Base-by-base conservation (phyloP, 768 basidiomycete genomes). In the Coprinopsis strossmayeri region DNA sequence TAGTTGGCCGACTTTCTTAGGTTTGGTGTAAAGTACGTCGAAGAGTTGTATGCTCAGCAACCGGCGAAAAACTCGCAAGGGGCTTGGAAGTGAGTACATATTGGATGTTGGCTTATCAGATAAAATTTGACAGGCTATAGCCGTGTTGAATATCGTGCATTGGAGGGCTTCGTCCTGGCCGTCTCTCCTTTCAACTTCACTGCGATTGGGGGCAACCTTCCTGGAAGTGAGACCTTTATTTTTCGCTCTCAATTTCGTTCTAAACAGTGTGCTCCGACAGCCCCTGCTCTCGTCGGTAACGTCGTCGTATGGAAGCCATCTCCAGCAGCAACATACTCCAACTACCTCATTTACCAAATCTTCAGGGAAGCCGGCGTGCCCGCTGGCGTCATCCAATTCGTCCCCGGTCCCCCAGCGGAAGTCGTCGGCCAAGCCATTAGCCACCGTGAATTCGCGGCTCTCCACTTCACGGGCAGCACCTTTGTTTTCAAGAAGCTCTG, bases 171-270 rank as follows among this genome's bases (percentile, higher is more conserved):
- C 70, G 91, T 98, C 21, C 78, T 98, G 43, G 96, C 96, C 12
- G 88, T 98, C 34, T 93, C 96, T 5, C 96, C 96, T 0, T 98
- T 99, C 75, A 99, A 99, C 69, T 94, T 93, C 63, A 97, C 95
- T 26, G 95, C 95, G 23, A 99, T 99, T 54, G 95, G 92, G 34
- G 96, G 91, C 12, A 99, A 99, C 66, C 87, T 98, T 28, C 80
- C 85, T 5, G 87, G 79, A 65, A 66, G 84, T 79, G 48, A 45
- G 72, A 43, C 25, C 5, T 10, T 38, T 17, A 5, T 38, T 11
- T 23, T 9, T 42, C 18, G 5, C 23, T 24, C 5, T 11, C 18
- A 23, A 24, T 4, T 18, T 23, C 40, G 21, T 25, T 42, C 9
- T 23, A 42, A 27, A 35, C 10, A 13, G 5, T n/a, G 2, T 15